Percentiles rank a stretch among this genome's conserved stretches.
These are phyloP conservation scores for Chlorella variabilis DNA, from an alignment of 163 green algal species.

Conservation along the genomic window DNA sequence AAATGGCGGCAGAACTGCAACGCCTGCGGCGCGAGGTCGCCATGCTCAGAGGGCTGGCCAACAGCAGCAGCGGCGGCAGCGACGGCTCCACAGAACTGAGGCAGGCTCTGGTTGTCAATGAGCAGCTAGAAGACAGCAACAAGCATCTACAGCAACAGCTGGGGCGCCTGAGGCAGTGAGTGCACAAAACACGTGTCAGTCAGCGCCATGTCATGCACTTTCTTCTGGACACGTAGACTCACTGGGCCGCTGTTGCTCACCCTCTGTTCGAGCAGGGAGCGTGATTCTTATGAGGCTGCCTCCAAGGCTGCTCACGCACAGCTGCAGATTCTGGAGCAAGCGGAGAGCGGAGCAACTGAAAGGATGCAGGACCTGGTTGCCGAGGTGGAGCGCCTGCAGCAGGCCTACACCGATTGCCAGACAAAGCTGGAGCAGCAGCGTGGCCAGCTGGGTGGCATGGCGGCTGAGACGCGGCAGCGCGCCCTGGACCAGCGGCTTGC, in stretches of 20 bases:
- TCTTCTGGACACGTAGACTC: no score
- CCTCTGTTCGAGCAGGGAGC: constrained; percentile 29
- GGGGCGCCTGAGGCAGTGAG: constrained; percentile 6
- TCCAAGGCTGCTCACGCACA: neutral
- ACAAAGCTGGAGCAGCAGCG: neutral
- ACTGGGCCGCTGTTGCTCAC: no score
- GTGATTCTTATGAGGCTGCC: constrained; percentile 14
- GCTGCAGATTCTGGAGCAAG: constrained; percentile 1
- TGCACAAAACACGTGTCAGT: no score
- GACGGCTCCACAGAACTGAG: neutral
- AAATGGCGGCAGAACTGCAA: neutral
- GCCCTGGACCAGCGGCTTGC: neutral
- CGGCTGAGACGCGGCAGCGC: neutral
- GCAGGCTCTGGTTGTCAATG: constrained; percentile 1
- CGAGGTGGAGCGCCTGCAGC: neutral
- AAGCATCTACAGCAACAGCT: constrained; percentile 16
- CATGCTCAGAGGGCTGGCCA: neutral
- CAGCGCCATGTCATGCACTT: no score
- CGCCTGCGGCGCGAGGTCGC: constrained; percentile 19
- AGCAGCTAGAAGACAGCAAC: neutral
- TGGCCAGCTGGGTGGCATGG: neutral
- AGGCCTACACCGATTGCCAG: neutral
- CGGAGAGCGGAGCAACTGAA: neutral
- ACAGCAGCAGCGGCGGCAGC: neutral
- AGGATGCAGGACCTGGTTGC: neutral